Percentiles rank a stretch among this genome's conserved stretches.
These are phyloP conservation scores for Penicillium brasilianum DNA, from an alignment of 2,329 filamentous ascomycete genomes.

Conservation along the genomic window DNA sequence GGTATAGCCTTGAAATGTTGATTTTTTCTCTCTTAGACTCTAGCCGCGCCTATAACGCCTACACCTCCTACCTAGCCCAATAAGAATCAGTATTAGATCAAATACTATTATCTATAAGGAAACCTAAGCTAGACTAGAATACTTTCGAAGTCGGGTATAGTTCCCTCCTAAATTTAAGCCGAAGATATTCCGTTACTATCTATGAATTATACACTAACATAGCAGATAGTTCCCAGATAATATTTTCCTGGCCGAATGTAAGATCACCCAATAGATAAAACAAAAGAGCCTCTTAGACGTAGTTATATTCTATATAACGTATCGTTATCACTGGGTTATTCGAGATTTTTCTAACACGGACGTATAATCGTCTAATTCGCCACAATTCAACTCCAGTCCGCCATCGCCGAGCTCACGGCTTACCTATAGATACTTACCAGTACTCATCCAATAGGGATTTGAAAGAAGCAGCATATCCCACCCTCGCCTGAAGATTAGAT, in stretches of 20 bases:
- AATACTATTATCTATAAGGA: constrained; percentile 34
- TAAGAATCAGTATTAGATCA: constrained; percentile 33
- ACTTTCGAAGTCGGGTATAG: constrained; percentile 32
- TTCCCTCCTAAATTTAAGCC: constrained; percentile 34
- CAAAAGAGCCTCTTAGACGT: constrained; percentile 31
- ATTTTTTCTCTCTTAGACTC: constrained; percentile 6
- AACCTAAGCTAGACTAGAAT: constrained; percentile 31
- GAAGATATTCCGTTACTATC: constrained; percentile 15
- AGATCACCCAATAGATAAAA: constrained; percentile 28
- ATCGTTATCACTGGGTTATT: constrained; percentile 35
- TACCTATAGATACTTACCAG: no score
- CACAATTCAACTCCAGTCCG: constrained; percentile 24
- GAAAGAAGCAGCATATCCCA: no score
- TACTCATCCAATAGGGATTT: no score
- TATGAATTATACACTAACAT: constrained; percentile 14
- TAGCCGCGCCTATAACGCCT: constrained; percentile 16
- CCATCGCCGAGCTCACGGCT: no score
- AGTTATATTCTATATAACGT: constrained; percentile 29
- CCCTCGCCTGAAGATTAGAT: no score
- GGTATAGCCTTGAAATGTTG: background rate
- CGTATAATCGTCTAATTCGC: constrained; percentile 32
- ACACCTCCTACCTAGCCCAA: constrained; percentile 14
- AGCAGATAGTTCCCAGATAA: constrained; percentile 15
- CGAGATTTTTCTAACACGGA: constrained; percentile 28
- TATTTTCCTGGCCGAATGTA: constrained; percentile 19